These are phyloP conservation scores for Ustilago crameri DNA, from an alignment of 1,284 basidiomycete genomes.

Conservation along the genomic window DNA sequence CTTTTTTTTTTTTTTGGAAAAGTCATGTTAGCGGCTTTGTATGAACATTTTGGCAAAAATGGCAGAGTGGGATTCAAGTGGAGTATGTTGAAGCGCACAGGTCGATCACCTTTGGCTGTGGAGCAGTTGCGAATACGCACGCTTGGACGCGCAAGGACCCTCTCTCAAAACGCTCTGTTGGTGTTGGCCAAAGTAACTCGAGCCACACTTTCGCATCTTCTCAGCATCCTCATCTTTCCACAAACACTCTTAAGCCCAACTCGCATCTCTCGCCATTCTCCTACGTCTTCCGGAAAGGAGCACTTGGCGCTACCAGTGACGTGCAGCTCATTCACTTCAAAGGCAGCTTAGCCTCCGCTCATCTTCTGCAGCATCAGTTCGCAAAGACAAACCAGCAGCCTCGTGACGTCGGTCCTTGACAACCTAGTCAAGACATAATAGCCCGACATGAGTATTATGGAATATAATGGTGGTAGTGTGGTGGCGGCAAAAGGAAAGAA, in stretches of 20 bases:
- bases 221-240: constrained; percentile 4
- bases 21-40: too few species aligned
- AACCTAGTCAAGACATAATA: constrained; percentile 17
- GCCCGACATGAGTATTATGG: constrained; percentile 69
- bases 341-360: not conserved
- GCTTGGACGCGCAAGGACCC: constrained; percentile 48
- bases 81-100: constrained; percentile 17
- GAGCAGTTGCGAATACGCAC: constrained; percentile 38
- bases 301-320: not conserved
- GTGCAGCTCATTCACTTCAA: not conserved
- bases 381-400: not conserved
- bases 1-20: too few species aligned
- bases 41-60: constrained; percentile 3
- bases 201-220: constrained; percentile 8
- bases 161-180: constrained; percentile 22
- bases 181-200: not conserved
- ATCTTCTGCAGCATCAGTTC: not conserved
- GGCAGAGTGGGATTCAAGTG: constrained; percentile 1
- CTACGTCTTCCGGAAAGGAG: not conserved
- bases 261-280: not conserved
- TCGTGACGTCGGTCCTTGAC: constrained; percentile 12
- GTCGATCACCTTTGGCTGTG: constrained; percentile 42
- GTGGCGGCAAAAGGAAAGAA: constrained; percentile 99
- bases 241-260: not conserved
- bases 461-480: constrained; percentile 94